phyloP scores from a whole-genome alignment of 805 yeast genomes.

The Spathaspora girioi region DNA sequence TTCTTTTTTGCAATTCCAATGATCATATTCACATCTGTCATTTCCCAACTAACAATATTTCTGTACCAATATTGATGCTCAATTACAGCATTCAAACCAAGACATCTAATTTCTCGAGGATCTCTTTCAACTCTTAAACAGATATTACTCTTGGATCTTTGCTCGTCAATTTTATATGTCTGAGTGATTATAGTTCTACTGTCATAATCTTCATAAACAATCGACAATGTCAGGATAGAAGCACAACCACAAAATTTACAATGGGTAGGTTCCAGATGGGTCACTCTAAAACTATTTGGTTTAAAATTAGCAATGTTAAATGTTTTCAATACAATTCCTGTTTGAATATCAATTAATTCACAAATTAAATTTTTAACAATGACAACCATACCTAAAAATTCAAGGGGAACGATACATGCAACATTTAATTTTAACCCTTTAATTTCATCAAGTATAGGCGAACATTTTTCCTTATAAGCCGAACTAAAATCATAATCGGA shows the following conservation, averaged over 20 bases:
- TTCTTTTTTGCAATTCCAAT: constrained; percentile 45
- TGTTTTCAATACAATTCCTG: constrained; percentile 65
- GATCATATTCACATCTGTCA: constrained; percentile 71
- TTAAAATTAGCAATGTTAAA: constrained; percentile 62
- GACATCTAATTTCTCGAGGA: constrained; percentile 84
- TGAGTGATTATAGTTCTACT: constrained; percentile 62
- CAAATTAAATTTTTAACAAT: constrained; percentile 54
- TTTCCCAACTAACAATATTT: constrained; percentile 73
- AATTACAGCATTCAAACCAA: constrained; percentile 72
- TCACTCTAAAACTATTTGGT: constrained; percentile 57
- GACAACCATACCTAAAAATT: constrained; percentile 73
- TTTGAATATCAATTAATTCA: constrained; percentile 71
- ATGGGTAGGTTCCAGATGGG: constrained; percentile 83
- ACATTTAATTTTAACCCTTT: constrained; percentile 4
- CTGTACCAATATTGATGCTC: constrained; percentile 69
- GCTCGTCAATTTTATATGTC: constrained; percentile 61
- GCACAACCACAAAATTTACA: constrained; percentile 91
- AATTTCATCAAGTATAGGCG: not conserved
- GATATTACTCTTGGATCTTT: constrained; percentile 72
- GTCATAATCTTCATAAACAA: constrained; percentile 64
- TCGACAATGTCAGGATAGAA: constrained; percentile 66
- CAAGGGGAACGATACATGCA: constrained; percentile 27
- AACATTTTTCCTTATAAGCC: constrained; percentile 1
- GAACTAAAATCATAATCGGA: constrained; percentile 10
- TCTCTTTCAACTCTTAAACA: constrained; percentile 91